phyloP scores from a whole-genome alignment of 805 yeast genomes.

The Kluyveromyces lactis region DNA sequence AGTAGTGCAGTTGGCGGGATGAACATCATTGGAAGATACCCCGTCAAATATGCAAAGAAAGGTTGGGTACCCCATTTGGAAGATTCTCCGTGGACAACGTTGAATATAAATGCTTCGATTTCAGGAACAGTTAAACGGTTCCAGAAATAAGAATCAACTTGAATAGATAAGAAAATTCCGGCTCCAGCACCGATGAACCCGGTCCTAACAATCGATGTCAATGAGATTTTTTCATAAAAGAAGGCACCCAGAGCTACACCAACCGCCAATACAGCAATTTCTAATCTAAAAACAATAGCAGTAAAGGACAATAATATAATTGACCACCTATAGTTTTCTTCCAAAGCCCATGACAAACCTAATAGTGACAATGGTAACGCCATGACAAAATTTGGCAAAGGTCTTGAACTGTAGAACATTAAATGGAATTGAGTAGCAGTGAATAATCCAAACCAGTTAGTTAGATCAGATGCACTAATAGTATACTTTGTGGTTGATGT shows the following conservation, averaged over 20 bases:
- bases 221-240: slow-evolving; percentile 38
- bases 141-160: slow-evolving; percentile 78
- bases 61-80: slow-evolving; percentile 84
- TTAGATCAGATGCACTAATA: background rate
- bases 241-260: slow-evolving; percentile 41
- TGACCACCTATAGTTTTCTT: slow-evolving; percentile 40
- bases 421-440: slow-evolving; percentile 69
- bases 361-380: slow-evolving; percentile 64
- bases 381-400: slow-evolving; percentile 76
- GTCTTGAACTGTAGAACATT: slow-evolving; percentile 70
- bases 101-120: slow-evolving; percentile 59
- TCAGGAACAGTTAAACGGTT: slow-evolving; percentile 57
- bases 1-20: slow-evolving; percentile 38
- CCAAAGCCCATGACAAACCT: slow-evolving; percentile 44
- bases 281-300: slow-evolving; percentile 66
- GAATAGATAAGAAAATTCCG: slow-evolving; percentile 42
- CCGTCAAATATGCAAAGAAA: slow-evolving; percentile 52
- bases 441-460: slow-evolving; percentile 49
- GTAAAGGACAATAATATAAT: slow-evolving; percentile 50
- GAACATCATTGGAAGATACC: slow-evolving; percentile 34
- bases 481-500: slow-evolving; percentile 29
- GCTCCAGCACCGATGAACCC: slow-evolving; percentile 40
- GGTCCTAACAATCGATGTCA: slow-evolving; percentile 33
- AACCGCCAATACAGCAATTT: slow-evolving; percentile 48
- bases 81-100: slow-evolving; percentile 68